Evolutionary conservation across 2,329 filamentous ascomycete genomes (phyloP).

Genomic region (Rugonectria rugulosa): DNA sequence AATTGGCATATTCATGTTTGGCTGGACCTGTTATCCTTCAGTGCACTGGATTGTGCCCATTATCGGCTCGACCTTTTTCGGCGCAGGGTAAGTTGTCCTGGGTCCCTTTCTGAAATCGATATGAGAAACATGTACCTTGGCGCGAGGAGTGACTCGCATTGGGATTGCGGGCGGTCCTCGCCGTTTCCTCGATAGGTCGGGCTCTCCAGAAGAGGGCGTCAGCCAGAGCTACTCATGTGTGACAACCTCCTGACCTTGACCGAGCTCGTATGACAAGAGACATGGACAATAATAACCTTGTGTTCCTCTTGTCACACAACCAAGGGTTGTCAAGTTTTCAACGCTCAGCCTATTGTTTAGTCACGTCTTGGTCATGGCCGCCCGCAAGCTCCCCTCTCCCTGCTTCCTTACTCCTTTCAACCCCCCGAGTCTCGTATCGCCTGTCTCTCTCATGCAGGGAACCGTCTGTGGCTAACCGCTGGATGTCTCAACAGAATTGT

Average conservation of each 20-base stretch:
- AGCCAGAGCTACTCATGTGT: background rate
- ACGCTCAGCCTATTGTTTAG: conserved; percentile 32
- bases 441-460: conserved; percentile 16
- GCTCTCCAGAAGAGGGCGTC: background rate
- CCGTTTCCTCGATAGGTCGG: background rate
- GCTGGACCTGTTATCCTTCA: conserved; percentile 78
- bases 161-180: conserved; percentile 6
- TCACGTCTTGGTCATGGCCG: conserved; percentile 44
- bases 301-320: conserved; percentile 21
- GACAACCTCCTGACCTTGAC: conserved; percentile 1
- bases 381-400: too few relatives aligned
- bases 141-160: background rate
- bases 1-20: conserved; percentile 86
- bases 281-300: background rate
- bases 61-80: conserved; percentile 76
- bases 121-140: conserved; percentile 1
- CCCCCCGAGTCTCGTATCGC: conserved; percentile 32
- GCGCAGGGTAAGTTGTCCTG: conserved; percentile 65
- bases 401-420: background rate
- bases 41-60: conserved; percentile 82
- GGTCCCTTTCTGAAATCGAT: background rate
- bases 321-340: conserved; percentile 14
- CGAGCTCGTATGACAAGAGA: conserved; percentile 8
- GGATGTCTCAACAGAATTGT: conserved; percentile 63
- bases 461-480: conserved; percentile 38